Conservation (phyloP, 768 basidiomycete species). For the Multifurca ochricompacta region DNA sequence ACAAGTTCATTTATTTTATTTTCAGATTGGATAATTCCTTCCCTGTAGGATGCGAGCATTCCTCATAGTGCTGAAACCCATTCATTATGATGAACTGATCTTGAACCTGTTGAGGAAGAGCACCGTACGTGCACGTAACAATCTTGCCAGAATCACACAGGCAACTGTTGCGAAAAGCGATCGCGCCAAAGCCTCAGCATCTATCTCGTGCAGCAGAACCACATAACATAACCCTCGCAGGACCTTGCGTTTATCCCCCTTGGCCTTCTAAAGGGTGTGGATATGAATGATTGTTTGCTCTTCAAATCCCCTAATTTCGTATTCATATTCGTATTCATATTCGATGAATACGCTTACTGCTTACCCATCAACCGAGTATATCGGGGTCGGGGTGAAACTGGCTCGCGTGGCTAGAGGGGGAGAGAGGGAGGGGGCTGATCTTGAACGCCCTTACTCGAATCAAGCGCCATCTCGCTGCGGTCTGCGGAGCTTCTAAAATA, state of each 20-base stretch:
- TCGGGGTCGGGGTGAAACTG: slow-evolving; percentile 1
- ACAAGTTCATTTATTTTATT: too few species aligned
- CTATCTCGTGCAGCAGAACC: neutral
- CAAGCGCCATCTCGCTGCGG: neutral
- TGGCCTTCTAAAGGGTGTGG: neutral
- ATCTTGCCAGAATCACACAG: neutral
- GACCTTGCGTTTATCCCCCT: neutral
- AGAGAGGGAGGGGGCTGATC: neutral
- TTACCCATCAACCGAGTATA: slow-evolving; percentile 8
- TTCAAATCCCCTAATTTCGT: neutral
- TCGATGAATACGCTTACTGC: neutral
- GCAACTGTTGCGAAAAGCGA: neutral
- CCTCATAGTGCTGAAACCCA: too few species aligned
- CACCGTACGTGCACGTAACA: neutral
- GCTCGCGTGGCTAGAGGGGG: neutral
- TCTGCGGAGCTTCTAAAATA: neutral
- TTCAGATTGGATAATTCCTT: too few species aligned
- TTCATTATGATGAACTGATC: too few species aligned
- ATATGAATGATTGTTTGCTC: neutral
- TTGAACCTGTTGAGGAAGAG: neutral
- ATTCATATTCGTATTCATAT: neutral
- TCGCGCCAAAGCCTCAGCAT: neutral
- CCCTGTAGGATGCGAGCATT: too few species aligned
- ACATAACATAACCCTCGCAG: neutral
- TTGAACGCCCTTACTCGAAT: neutral